Evolutionary conservation across 805 yeast genomes (phyloP), one percentile per base, ranked within the genome.

Genomic region (Kodamaea nitidulidarum): DNA sequence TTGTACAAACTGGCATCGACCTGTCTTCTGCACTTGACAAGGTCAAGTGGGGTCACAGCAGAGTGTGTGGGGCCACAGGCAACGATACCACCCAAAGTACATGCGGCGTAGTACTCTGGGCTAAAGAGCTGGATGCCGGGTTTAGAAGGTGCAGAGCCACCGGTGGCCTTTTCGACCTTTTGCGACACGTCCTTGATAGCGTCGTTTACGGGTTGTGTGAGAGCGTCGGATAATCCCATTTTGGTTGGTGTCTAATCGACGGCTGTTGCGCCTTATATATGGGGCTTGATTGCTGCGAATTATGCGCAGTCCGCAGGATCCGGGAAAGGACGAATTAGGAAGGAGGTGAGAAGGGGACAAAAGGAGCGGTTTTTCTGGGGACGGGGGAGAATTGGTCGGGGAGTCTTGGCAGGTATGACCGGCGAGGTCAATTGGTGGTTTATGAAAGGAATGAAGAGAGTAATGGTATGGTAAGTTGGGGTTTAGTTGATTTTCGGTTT

Each of bases 21-120:
- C 66, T 91, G 98, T 51, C 91, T 72, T 59, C 98, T 81, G 68
- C 95, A 85, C 67, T 91, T 91, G 58, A 93, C 95, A 40, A 93
- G 68, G 66, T 91, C 98, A 42, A 91, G 72, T 3, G 98, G 98
- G 5, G 96, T 86, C 17, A 93, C 95, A 3, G 84, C 77, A 1
- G 96, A 80, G 63, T 91, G 98, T 10, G 98, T 91, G 24, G 98
- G 96, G 11, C 97, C 97, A 71, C 98, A 91, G 2, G 98, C 97
- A 39, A 84, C 50, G 40, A 81, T 73, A 50, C 91, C 95, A 34
- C 90, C 95, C 28, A 81, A 36, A 3, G 88, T 80, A 63, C 95
- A 85, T 38, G 90, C 80, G 40, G 70, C 68, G 64, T 72, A 84
- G 67, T 80, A 84, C 57, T 82, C 80, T 15, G 71, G 63, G 3